These are phyloP conservation scores for Annulohypoxylon bovei DNA, from an alignment of 495 filamentous ascomycete genomes.

Conservation along the genomic window DNA sequence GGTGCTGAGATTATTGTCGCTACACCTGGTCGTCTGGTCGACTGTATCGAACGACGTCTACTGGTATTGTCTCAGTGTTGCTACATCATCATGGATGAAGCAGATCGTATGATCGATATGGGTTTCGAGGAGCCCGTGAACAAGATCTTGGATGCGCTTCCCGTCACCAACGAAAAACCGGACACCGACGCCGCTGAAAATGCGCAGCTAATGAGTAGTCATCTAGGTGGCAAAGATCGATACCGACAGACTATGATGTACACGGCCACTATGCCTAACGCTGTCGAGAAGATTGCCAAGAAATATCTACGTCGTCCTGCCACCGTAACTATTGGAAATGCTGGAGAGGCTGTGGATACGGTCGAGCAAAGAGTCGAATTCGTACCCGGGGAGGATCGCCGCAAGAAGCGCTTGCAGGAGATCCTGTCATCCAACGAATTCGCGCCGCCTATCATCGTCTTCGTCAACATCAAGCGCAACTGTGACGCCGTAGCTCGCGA, in stretches of 20 bases:
- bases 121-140: conserved; percentile 98
- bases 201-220: conserved; percentile 81
- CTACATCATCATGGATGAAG: conserved; percentile 98
- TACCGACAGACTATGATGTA: conserved; percentile 99
- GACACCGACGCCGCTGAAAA: conserved; percentile 95
- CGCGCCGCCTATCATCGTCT: conserved; percentile 94
- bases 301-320: conserved; percentile 95
- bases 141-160: conserved; percentile 97
- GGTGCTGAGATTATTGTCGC: conserved; percentile 99
- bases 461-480: conserved; percentile 99
- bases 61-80: conserved; percentile 94
- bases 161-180: conserved; percentile 94
- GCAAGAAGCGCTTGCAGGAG: conserved; percentile 94
- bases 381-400: conserved; percentile 90
- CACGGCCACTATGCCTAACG: conserved; percentile 95
- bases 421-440: conserved; percentile 89
- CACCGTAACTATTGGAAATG: conserved; percentile 93
- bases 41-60: conserved; percentile 94
- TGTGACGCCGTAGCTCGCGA: conserved; percentile 95
- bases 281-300: conserved; percentile 93
- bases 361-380: conserved; percentile 98
- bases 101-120: conserved; percentile 98
- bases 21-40: conserved; percentile 94
- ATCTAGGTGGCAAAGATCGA: conserved; percentile 81
- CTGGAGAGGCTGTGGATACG: conserved; percentile 97